These are phyloP conservation scores for Macaranga tanarius DNA, from an alignment of 441 rosid species.

Conservation along the genomic window DNA sequence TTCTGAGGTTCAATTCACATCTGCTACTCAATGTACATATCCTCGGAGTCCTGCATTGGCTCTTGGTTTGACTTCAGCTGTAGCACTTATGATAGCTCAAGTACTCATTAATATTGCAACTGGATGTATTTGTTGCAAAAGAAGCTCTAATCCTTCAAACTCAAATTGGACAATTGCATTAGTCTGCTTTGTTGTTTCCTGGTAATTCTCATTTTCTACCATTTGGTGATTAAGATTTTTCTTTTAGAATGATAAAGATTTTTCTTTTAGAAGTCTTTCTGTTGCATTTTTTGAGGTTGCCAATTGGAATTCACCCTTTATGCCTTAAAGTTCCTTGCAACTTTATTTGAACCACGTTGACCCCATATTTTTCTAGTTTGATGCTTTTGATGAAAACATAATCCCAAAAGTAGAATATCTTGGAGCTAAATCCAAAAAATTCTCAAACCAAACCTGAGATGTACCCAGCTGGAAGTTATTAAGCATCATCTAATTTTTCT, in stretches of 20 bases:
- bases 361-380: conserved; percentile 4
- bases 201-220: conserved; percentile 42
- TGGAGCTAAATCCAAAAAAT: neutral
- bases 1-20: conserved; percentile 48
- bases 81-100: conserved; percentile 71
- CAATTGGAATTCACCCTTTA: neutral
- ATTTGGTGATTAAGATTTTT: neutral
- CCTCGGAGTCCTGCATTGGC: conserved; percentile 71
- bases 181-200: conserved; percentile 67
- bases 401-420: neutral
- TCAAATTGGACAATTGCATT: conserved; percentile 62
- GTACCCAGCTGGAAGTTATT: neutral
- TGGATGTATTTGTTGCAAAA: conserved; percentile 84
- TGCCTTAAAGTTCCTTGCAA: neutral
- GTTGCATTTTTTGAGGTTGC: too few species aligned
- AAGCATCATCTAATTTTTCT: neutral
- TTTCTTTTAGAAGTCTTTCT: too few species aligned
- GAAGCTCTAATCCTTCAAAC: conserved; percentile 47
- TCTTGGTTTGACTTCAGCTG: conserved; percentile 75
- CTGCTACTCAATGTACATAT: conserved; percentile 56
- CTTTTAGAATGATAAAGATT: neutral
- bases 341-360: neutral
- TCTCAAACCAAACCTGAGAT: neutral
- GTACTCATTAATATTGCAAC: conserved; percentile 51
- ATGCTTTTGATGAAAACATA: conserved; percentile 1